Conservation (phyloP, 306 rosid species). For the Fagus sylvatica region DNA sequence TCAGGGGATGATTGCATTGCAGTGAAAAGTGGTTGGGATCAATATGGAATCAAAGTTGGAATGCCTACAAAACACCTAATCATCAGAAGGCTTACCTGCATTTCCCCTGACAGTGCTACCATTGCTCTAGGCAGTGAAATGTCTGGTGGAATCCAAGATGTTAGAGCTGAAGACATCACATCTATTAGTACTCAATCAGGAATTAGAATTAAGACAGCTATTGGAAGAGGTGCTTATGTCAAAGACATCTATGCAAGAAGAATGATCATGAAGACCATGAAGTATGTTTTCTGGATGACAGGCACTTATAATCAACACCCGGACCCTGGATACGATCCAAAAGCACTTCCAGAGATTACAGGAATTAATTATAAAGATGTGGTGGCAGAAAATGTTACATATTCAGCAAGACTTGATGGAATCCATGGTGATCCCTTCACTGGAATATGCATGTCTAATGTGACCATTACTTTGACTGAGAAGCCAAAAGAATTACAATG, state of each 20-base stretch:
- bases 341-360: slow-evolving; percentile 53
- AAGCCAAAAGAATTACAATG: slow-evolving; percentile 46
- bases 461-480: slow-evolving; percentile 19
- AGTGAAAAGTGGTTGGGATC: slow-evolving; percentile 73
- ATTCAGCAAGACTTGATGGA: slow-evolving; percentile 54
- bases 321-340: slow-evolving; percentile 44
- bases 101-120: slow-evolving; percentile 64
- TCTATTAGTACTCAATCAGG: slow-evolving; percentile 63
- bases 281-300: slow-evolving; percentile 69
- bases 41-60: slow-evolving; percentile 59
- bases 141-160: slow-evolving; percentile 78
- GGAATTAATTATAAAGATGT: slow-evolving; percentile 55
- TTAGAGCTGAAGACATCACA: slow-evolving; percentile 57
- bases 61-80: slow-evolving; percentile 57
- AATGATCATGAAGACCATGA: slow-evolving; percentile 53
- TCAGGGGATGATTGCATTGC: slow-evolving; percentile 78
- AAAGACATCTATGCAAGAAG: slow-evolving; percentile 58
- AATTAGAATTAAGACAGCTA: slow-evolving; percentile 63
- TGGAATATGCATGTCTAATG: slow-evolving; percentile 66
- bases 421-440: slow-evolving; percentile 46
- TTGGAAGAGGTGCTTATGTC: slow-evolving; percentile 68
- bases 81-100: slow-evolving; percentile 55
- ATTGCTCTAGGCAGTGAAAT: slow-evolving; percentile 88
- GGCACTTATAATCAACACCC: slow-evolving; percentile 62
- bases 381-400: slow-evolving; percentile 49